These are phyloP conservation scores for Colletotrichum limetticola DNA, from an alignment of 2,329 filamentous ascomycete genomes.

Conservation along the genomic window DNA sequence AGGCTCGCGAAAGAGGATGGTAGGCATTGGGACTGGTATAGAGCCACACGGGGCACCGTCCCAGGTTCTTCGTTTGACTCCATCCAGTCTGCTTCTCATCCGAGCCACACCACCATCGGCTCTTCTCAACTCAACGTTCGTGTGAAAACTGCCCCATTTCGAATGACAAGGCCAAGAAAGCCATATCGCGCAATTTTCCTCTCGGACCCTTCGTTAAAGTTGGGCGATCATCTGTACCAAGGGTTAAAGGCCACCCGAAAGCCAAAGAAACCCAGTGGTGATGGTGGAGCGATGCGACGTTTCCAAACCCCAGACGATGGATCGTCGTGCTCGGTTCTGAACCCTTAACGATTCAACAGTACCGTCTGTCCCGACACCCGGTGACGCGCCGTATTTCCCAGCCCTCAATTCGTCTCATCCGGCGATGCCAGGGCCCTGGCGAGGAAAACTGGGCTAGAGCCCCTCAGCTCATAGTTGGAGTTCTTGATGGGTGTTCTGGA, in stretches of 20 bases:
- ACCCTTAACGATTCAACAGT: slow-evolving; percentile 12
- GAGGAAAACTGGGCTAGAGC: neutral
- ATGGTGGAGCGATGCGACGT: slow-evolving; percentile 12
- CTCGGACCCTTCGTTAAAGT: slow-evolving; percentile 23
- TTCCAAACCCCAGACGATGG: slow-evolving; percentile 10
- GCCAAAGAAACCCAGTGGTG: neutral
- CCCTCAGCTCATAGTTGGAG: neutral
- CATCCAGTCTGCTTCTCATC: slow-evolving; percentile 27
- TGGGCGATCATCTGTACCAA: slow-evolving; percentile 22
- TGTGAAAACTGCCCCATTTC: neutral
- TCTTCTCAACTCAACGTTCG: neutral
- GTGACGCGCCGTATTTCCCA: neutral
- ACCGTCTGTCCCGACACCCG: neutral
- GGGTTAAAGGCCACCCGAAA: neutral
- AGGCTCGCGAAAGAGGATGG: neutral
- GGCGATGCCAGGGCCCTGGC: neutral
- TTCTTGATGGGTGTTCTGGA: slow-evolving; percentile 10
- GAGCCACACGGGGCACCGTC: neutral
- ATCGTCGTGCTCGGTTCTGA: neutral
- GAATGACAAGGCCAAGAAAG: neutral
- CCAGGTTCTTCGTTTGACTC: slow-evolving; percentile 2
- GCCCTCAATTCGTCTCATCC: neutral
- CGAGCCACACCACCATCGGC: slow-evolving; percentile 19
- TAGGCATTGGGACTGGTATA: neutral
- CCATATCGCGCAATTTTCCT: neutral